Evolutionary conservation across 371 early-diverging fungal genomes (phyloP).

Genomic region (Entomophthora muscae): DNA sequence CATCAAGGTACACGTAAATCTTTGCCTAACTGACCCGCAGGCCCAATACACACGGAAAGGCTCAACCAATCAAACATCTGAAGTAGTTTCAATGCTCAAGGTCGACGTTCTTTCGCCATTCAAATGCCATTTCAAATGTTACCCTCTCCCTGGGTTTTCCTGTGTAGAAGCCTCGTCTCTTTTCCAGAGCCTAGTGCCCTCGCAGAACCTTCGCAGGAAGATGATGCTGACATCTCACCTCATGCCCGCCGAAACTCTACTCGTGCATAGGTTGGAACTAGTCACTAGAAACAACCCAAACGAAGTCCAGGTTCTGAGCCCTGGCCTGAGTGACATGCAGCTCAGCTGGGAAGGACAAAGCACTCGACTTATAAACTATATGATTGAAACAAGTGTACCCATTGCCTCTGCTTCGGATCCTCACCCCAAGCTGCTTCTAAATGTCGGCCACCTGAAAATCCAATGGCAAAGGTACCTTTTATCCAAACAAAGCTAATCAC

Average conservation of each 20-base stretch:
- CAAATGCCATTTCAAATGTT: neutral
- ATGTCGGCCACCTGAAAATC: neutral
- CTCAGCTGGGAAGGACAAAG: neutral
- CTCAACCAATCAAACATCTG: neutral
- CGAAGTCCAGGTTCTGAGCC: neutral
- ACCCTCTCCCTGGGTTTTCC: neutral
- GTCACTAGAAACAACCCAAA: neutral
- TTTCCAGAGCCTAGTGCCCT: neutral
- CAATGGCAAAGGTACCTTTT: neutral
- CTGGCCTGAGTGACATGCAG: neutral
- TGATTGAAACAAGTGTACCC: neutral
- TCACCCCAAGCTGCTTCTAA: neutral
- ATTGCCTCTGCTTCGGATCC: neutral
- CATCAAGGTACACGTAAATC: neutral
- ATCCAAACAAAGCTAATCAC: neutral
- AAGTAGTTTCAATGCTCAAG: neutral
- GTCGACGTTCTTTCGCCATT: neutral
- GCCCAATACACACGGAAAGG: neutral
- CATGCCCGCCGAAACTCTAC: neutral
- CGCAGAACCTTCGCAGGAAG: neutral
- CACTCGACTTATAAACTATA: neutral
- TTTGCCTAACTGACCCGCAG: neutral
- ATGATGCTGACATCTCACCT: conserved; percentile 9
- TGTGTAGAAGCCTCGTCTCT: neutral
- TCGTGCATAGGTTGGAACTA: neutral